Evolutionary conservation across 495 filamentous ascomycete genomes (phyloP), one percentile per base, ranked within the genome.

Genomic region (Sporormia fimetaria): DNA sequence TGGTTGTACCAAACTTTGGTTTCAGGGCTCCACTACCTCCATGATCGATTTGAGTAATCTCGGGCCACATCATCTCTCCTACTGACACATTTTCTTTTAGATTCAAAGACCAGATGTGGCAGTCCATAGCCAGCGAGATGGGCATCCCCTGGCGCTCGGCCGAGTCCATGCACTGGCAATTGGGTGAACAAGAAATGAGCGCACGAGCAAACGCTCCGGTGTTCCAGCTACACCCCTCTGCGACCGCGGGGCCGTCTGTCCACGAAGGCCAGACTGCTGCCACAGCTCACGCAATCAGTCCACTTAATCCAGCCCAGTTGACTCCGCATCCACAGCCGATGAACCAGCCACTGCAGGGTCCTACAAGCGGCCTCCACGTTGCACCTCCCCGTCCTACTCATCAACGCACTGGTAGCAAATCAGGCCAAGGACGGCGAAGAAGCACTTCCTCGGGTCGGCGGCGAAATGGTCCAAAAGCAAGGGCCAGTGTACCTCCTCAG

Each of bases 61-160:
- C n/a, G n/a, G n/a, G n/a, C n/a, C n/a, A n/a, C n/a, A n/a, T n/a
- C n/a, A n/a, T n/a, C n/a, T n/a, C n/a, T n/a, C n/a, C n/a, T 12
- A 27, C 44, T 49, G 29, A 50, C 35, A n/a, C 16, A 16, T 14
- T 21, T 21, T 16, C 24, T 20, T 24, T 40, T 59, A 96, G 88
- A 57, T 93, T 95, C 68, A 95, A 94, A 60, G 73, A 81, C 46
- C 86, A 95, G 51, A 94, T 98, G 84, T 98, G 90, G 90, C 76
- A 78, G 30, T 84, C 84, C 51, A 77, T 98, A 4, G 83, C 86
- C 23, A 80, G 83, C 58, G 90, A 98, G 64, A 87, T 98, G 80
- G 76, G 75, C n/a, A 78, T 95, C 49, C 90, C 90, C 18, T 98
- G 88, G 87, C 75, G 88, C 37, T 83, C 90, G 5, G 88, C 83